Evolutionary conservation across 768 basidiomycete species (phyloP).

Genomic region (Mycena capillaripes): DNA sequence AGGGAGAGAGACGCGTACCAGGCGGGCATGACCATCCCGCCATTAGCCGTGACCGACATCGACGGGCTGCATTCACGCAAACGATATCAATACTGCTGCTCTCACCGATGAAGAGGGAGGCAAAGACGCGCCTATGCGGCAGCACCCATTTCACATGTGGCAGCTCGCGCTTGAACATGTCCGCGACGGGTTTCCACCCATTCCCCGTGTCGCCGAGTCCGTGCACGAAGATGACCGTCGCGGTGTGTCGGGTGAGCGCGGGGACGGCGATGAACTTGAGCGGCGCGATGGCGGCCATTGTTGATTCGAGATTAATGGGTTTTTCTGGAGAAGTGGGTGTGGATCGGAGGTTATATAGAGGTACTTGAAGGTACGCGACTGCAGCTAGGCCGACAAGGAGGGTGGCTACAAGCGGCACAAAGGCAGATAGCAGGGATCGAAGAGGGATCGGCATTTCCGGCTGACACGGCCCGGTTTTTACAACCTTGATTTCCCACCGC

Average conservation of each 20-base stretch:
- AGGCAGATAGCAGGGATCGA: too few relatives aligned
- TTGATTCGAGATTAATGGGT: too few relatives aligned
- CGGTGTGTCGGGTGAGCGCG: slow-evolving; percentile 76
- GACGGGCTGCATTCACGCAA: slow-evolving; percentile 58
- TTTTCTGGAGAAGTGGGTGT: too few relatives aligned
- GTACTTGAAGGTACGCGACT: too few relatives aligned
- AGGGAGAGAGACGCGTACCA: slow-evolving; percentile 60
- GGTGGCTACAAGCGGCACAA: too few relatives aligned
- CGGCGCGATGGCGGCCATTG: slow-evolving; percentile 50
- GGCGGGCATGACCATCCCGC: slow-evolving; percentile 80
- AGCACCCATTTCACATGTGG: slow-evolving; percentile 92
- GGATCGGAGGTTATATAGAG: too few relatives aligned
- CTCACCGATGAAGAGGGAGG: background rate
- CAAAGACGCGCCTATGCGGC: slow-evolving; percentile 82
- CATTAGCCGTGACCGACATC: slow-evolving; percentile 81
- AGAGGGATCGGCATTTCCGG: too few relatives aligned
- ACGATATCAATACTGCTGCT: too few relatives aligned
- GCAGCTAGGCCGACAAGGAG: too few relatives aligned
- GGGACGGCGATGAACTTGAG: slow-evolving; percentile 69
- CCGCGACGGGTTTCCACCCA: slow-evolving; percentile 79
- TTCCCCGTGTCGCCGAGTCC: background rate
- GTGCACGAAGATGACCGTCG: slow-evolving; percentile 91
- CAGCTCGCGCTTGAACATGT: slow-evolving; percentile 72
- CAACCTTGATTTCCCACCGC: too few relatives aligned
- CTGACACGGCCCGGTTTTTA: too few relatives aligned